These are phyloP conservation scores for Rheum nobile DNA, from an alignment of 148 eudicot genomes.

Conservation along the genomic window DNA sequence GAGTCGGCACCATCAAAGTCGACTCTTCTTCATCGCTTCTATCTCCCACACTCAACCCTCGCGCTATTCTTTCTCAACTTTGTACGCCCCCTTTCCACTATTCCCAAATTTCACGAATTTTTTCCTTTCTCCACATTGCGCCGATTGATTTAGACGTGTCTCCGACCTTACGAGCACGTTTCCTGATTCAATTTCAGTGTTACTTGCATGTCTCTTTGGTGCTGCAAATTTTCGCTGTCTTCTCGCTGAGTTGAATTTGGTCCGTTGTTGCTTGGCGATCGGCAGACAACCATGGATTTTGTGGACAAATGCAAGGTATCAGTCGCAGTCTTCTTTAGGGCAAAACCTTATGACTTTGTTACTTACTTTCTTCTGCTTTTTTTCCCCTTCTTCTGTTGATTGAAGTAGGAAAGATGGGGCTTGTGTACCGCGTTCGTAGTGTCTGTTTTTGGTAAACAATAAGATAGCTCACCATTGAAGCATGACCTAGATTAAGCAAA, in stretches of 20 bases:
- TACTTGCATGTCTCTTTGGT: not conserved
- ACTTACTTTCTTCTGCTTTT: not conserved
- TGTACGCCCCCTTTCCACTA: not conserved
- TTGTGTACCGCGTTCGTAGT: not conserved
- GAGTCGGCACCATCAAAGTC: not conserved
- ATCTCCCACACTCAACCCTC: not conserved
- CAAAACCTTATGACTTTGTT: not conserved
- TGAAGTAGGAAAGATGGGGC: not conserved
- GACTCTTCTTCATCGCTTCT: not conserved
- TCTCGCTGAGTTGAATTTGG: not conserved
- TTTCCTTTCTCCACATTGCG: slow-evolving; percentile 1
- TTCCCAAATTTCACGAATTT: not conserved
- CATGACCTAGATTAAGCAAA: not conserved
- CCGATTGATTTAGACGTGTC: not conserved
- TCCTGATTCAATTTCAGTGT: not conserved
- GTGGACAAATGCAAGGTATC: not conserved
- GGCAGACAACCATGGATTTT: not conserved
- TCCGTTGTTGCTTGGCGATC: not conserved
- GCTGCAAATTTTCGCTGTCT: not conserved
- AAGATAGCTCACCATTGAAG: not conserved
- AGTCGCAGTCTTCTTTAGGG: not conserved
- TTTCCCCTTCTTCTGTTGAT: not conserved
- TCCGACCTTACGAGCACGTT: not conserved
- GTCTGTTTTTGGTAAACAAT: not conserved
- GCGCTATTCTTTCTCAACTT: not conserved